Conservation (phyloP, 768 basidiomycete genomes). For the Tubosaeta sp. region DNA sequence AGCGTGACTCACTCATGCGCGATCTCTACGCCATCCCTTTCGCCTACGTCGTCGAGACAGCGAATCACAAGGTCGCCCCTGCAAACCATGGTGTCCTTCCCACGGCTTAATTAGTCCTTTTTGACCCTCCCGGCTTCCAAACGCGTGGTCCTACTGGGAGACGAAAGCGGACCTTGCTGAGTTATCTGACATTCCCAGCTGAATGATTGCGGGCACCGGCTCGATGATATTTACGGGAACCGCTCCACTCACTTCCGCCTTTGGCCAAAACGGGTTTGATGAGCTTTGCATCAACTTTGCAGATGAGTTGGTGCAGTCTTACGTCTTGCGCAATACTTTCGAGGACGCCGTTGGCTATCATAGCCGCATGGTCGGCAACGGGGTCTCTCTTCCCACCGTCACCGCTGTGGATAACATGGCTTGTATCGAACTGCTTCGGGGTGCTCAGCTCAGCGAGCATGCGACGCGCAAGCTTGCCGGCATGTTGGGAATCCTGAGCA, state of each 20-base stretch:
- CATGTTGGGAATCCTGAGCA: conserved; percentile 69
- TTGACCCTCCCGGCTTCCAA: conserved; percentile 84
- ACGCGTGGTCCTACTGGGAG: conserved; percentile 63
- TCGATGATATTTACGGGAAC: conserved; percentile 60
- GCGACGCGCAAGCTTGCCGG: conserved; percentile 74
- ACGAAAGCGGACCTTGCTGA: too few relatives aligned
- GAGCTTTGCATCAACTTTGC: conserved; percentile 87
- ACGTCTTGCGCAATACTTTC: conserved; percentile 65
- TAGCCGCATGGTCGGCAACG: conserved; percentile 57
- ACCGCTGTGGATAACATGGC: conserved; percentile 78
- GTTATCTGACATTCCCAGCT: too few relatives aligned
- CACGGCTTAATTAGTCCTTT: conserved; percentile 61
- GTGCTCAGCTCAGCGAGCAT: conserved; percentile 60
- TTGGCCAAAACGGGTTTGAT: conserved; percentile 79
- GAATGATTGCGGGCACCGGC: conserved; percentile 53
- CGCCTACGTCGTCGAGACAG: conserved; percentile 82
- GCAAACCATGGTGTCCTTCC: conserved; percentile 51
- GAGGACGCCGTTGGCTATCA: conserved; percentile 69
- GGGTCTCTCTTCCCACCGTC: conserved; percentile 59
- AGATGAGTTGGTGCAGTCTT: conserved; percentile 81
- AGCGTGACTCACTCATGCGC: conserved; percentile 72
- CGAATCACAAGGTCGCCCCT: conserved; percentile 73
- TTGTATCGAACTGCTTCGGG: conserved; percentile 81
- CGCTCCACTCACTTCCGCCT: conserved; percentile 66
- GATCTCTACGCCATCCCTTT: conserved; percentile 92